Evolutionary conservation across 2,329 filamentous ascomycete genomes (phyloP).

Genomic region (Escovopsis sp.): DNA sequence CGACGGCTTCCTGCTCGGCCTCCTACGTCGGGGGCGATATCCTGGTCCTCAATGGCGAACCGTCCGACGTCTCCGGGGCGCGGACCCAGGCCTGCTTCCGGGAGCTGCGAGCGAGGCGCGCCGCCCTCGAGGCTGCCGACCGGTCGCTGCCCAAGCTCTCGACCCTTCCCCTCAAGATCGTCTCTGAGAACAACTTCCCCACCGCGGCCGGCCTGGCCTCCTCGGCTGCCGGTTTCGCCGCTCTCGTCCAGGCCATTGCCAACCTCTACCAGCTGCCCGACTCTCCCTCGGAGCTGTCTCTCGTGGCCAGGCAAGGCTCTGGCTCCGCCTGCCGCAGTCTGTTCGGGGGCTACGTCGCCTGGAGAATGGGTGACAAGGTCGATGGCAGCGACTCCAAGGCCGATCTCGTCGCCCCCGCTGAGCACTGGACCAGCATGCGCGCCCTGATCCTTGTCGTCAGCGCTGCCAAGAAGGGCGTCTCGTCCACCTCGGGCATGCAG

Average conservation of each 20-base stretch:
- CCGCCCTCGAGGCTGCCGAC: conserved; percentile 57
- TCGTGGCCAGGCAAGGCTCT: conserved; percentile 85
- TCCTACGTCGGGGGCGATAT: conserved; percentile 51
- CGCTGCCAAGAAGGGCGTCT: conserved; percentile 90
- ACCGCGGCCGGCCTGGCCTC: conserved; percentile 81
- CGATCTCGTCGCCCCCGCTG: conserved; percentile 72
- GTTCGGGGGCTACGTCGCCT: conserved; percentile 92
- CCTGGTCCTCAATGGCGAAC: conserved; percentile 70
- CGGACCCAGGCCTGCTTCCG: conserved; percentile 91
- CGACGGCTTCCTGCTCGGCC: conserved; percentile 79
- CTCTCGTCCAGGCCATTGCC: conserved; percentile 70
- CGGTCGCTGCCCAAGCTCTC: conserved; percentile 70
- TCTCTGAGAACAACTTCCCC: conserved; percentile 97
- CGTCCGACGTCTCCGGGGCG: conserved; percentile 73
- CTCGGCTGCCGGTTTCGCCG: conserved; percentile 55
- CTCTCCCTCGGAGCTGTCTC: conserved; percentile 66
- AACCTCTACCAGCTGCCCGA: conserved; percentile 79
- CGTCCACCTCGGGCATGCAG: conserved; percentile 90
- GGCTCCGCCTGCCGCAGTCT: conserved; percentile 87
- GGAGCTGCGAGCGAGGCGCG: conserved; percentile 65
- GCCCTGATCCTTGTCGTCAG: conserved; percentile 83
- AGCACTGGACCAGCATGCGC: conserved; percentile 92
- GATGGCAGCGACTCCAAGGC: conserved; percentile 83
- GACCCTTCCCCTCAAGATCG: conserved; percentile 61
- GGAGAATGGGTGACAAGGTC: conserved; percentile 60